phyloP scores from a whole-genome alignment of 768 basidiomycete genomes.

The Pulveroboletus sp. region DNA sequence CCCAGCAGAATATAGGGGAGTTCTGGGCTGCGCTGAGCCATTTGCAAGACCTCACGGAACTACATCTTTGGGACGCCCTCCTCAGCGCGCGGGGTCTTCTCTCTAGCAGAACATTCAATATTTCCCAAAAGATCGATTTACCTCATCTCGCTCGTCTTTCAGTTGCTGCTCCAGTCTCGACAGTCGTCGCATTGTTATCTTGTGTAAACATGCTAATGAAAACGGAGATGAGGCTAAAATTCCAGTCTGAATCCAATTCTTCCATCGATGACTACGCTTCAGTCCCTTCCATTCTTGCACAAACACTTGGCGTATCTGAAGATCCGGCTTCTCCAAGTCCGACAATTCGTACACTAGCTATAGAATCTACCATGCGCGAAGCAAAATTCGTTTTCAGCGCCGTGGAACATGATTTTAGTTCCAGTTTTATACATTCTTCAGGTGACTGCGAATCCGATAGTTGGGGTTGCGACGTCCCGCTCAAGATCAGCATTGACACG shows the following conservation, averaged over 20 bases:
- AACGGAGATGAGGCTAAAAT: background rate
- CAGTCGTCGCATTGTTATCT: conserved; percentile 3
- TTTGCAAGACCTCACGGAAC: conserved; percentile 32
- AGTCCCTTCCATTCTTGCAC: background rate
- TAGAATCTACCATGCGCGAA: background rate
- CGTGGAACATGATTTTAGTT: background rate
- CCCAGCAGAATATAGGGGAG: conserved; percentile 26
- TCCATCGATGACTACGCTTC: background rate
- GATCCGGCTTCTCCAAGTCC: background rate
- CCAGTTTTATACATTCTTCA: too few relatives aligned
- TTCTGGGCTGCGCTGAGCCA: conserved; percentile 30
- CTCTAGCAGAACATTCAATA: background rate
- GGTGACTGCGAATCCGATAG: too few relatives aligned
- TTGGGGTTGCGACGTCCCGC: conserved; percentile 1
- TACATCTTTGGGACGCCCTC: conserved; percentile 32
- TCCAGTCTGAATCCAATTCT: background rate
- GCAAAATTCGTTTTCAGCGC: background rate
- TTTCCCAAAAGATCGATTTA: background rate
- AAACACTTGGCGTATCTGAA: background rate
- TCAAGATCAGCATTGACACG: background rate
- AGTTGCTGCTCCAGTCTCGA: conserved; percentile 2
- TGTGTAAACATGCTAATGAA: background rate
- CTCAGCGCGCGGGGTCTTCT: conserved; percentile 1
- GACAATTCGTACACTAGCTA: background rate
- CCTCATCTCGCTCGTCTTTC: conserved; percentile 1